phyloP scores from a whole-genome alignment of 2,329 filamentous ascomycete species.

The Fusarium compactum region DNA sequence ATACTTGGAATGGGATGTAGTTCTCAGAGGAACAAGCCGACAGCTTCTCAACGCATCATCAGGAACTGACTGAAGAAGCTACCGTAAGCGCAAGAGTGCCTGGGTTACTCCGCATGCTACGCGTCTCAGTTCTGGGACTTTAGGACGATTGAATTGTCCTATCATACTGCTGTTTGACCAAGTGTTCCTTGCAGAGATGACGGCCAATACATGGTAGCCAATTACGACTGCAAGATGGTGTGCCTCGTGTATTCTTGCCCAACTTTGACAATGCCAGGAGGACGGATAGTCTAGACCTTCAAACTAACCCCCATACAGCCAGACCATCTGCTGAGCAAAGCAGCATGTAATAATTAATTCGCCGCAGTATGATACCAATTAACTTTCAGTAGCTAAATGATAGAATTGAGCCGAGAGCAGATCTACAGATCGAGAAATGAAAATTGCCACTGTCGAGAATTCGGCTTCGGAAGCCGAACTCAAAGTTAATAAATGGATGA shows the following conservation, averaged over 20 bases:
- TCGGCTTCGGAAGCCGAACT: constrained; percentile 13
- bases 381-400: neutral
- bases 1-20: neutral
- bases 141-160: neutral
- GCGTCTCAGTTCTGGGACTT: neutral
- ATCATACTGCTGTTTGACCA: neutral
- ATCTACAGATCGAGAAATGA: neutral
- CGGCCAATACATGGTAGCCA: neutral
- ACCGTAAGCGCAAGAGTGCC: neutral
- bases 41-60: neutral
- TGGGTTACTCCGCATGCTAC: neutral
- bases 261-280: neutral
- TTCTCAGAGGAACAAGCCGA: neutral
- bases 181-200: neutral
- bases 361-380: neutral
- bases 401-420: neutral
- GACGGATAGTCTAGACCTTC: neutral
- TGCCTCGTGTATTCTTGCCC: constrained; percentile 25
- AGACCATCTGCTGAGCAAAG: neutral
- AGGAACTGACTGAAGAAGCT: neutral
- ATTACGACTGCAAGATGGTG: neutral
- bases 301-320: neutral
- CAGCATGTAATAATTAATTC: neutral
- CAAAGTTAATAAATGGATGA: neutral
- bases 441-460: neutral